Evolutionary conservation across 768 basidiomycete genomes (phyloP).

Genomic region (Pleurotus pulmonarius): DNA sequence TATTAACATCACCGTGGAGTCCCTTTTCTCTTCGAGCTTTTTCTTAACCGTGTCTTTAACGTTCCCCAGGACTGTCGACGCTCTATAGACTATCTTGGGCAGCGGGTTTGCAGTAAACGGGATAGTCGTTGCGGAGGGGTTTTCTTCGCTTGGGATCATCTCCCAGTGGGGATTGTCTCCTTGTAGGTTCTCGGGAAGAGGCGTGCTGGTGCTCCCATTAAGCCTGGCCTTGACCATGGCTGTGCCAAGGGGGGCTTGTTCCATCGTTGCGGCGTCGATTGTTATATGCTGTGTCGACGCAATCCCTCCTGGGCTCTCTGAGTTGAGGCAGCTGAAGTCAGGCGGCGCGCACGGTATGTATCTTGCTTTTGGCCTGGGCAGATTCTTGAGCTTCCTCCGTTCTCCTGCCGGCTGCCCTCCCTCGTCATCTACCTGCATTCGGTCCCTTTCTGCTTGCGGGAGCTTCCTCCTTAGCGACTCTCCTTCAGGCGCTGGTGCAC

Average conservation of each 20-base stretch:
- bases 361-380: neutral
- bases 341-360: neutral
- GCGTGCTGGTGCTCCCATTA: neutral
- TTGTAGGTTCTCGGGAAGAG: neutral
- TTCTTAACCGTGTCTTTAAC: neutral
- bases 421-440: neutral
- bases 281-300: too few species aligned
- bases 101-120: neutral
- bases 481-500: neutral
- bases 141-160: neutral
- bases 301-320: too few species aligned
- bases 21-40: neutral
- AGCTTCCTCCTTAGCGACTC: neutral
- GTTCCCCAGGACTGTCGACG: neutral
- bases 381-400: neutral
- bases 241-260: too few species aligned
- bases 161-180: neutral
- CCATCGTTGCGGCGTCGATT: too few species aligned
- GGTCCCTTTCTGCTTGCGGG: neutral
- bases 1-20: neutral
- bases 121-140: neutral
- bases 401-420: neutral
- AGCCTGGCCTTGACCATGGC: neutral
- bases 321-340: too few species aligned
- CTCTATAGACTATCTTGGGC: neutral